Percentiles rank a stretch among this genome's conserved stretches.
phyloP scores from a whole-genome alignment of 495 filamentous ascomycete species.

The Penicillium canariense region DNA sequence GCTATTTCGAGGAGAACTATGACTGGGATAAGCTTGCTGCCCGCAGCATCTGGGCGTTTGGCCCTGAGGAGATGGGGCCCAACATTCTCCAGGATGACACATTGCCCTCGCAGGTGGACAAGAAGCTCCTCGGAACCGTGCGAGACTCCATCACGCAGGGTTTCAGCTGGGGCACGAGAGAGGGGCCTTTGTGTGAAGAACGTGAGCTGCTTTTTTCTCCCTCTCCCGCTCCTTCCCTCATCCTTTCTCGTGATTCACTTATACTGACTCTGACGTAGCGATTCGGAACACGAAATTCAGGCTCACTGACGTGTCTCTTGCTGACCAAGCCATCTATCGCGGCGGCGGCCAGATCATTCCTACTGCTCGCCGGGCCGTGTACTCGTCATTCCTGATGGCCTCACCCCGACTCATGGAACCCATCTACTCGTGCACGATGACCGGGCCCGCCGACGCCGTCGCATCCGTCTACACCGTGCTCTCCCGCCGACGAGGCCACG shows the following conservation, averaged over 20 bases:
- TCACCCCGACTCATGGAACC: slow-evolving; percentile 96
- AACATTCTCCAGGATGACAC: slow-evolving; percentile 98
- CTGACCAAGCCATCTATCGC: slow-evolving; percentile 84
- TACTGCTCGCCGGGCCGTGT: slow-evolving; percentile 85
- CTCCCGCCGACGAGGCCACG: slow-evolving; percentile 83
- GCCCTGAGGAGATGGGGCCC: slow-evolving; percentile 90
- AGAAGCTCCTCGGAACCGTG: slow-evolving; percentile 80
- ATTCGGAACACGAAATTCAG: slow-evolving; percentile 96
- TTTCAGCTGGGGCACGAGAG: slow-evolving; percentile 91
- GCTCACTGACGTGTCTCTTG: slow-evolving; percentile 86
- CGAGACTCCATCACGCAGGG: slow-evolving; percentile 91
- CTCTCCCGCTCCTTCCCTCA: background rate
- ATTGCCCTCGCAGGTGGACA: slow-evolving; percentile 83
- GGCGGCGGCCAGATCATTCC: slow-evolving; percentile 98
- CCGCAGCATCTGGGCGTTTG: slow-evolving; percentile 97
- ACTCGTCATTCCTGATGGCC: slow-evolving; percentile 94
- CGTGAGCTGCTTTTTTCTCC: slow-evolving; percentile 57
- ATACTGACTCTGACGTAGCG: slow-evolving; percentile 48
- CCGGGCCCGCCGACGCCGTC: slow-evolving; percentile 87
- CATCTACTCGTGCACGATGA: slow-evolving; percentile 87
- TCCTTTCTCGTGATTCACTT: background rate
- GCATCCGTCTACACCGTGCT: slow-evolving; percentile 88
- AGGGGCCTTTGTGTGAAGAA: slow-evolving; percentile 97
- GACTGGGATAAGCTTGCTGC: slow-evolving; percentile 94
- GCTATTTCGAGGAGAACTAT: slow-evolving; percentile 96